phyloP scores from a whole-genome alignment of 805 yeast genomes.

The Cyberlindnera lachancei region DNA sequence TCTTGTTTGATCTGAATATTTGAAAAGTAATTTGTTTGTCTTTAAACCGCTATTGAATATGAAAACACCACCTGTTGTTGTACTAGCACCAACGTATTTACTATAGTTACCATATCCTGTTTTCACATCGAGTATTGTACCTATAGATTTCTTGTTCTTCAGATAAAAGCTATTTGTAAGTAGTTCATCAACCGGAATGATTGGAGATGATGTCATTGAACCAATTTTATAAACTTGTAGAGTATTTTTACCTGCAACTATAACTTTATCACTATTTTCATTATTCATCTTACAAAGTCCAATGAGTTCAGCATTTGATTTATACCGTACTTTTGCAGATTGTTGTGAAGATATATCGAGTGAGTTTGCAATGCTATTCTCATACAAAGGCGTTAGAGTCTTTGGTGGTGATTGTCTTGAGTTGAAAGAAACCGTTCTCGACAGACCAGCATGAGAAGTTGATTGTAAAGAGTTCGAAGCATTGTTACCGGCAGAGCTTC shows the following conservation, averaged over 20 bases:
- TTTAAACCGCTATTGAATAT: slow-evolving; percentile 22
- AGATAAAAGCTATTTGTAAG: slow-evolving; percentile 20
- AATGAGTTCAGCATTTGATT: slow-evolving; percentile 25
- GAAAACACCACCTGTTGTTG: slow-evolving; percentile 41
- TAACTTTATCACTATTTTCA: slow-evolving; percentile 21
- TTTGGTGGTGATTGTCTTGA: slow-evolving; percentile 16
- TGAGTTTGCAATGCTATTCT: too few relatives aligned
- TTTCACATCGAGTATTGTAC: slow-evolving; percentile 35
- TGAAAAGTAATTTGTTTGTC: slow-evolving; percentile 23
- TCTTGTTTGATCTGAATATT: slow-evolving; percentile 35
- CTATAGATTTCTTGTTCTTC: slow-evolving; percentile 28
- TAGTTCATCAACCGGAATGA: slow-evolving; percentile 29
- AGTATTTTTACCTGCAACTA: slow-evolving; percentile 35
- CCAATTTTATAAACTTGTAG: slow-evolving; percentile 32
- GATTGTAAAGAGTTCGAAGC: too few relatives aligned
- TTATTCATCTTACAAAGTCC: slow-evolving; percentile 16
- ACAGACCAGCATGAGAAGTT: slow-evolving; percentile 16
- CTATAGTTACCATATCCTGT: slow-evolving; percentile 35
- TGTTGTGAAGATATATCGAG: slow-evolving; percentile 2
- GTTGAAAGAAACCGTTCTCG: slow-evolving; percentile 8
- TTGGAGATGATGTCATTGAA: too few relatives aligned
- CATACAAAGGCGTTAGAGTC: slow-evolving; percentile 3
- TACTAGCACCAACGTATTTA: slow-evolving; percentile 35
- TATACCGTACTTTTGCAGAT: slow-evolving; percentile 19
- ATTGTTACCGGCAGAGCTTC: too few relatives aligned